Evolutionary conservation across 768 basidiomycete genomes (phyloP).

Genomic region (Russula foetens): DNA sequence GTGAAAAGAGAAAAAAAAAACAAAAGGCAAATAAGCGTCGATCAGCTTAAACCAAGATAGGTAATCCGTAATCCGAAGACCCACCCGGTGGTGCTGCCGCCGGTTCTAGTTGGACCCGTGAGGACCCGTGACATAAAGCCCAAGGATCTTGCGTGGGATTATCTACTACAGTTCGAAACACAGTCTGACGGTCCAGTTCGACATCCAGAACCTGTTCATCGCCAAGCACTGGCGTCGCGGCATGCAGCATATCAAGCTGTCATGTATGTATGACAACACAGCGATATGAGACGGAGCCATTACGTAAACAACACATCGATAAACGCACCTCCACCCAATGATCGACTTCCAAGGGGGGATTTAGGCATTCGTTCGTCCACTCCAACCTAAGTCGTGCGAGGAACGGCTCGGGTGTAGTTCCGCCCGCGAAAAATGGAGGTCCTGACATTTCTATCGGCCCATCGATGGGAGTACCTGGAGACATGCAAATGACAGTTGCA

Average conservation of each 20-base stretch:
- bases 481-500: constrained; percentile 30
- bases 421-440: constrained; percentile 29
- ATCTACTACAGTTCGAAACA: constrained; percentile 29
- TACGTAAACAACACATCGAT: not conserved
- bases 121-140: not conserved
- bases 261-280: too few species aligned
- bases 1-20: not conserved
- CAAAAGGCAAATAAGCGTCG: not conserved
- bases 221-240: constrained; percentile 31
- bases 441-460: constrained; percentile 28
- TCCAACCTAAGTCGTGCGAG: constrained; percentile 34
- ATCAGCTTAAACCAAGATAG: not conserved
- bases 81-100: not conserved
- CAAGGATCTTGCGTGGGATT: constrained; percentile 15
- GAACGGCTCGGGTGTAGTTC: constrained; percentile 14
- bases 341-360: constrained; percentile 36
- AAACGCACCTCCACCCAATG: constrained; percentile 44
- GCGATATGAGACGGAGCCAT: not conserved
- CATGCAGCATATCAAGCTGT: constrained; percentile 40
- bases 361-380: constrained; percentile 34
- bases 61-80: not conserved
- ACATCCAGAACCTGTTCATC: constrained; percentile 45
- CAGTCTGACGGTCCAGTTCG: constrained; percentile 37
- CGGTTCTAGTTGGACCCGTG: not conserved
- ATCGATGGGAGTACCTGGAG: constrained; percentile 29